Percentiles rank a stretch among this genome's conserved stretches.
Conservation (phyloP, 1,284 basidiomycete genomes). For the Ceratobasidium sp. region DNA sequence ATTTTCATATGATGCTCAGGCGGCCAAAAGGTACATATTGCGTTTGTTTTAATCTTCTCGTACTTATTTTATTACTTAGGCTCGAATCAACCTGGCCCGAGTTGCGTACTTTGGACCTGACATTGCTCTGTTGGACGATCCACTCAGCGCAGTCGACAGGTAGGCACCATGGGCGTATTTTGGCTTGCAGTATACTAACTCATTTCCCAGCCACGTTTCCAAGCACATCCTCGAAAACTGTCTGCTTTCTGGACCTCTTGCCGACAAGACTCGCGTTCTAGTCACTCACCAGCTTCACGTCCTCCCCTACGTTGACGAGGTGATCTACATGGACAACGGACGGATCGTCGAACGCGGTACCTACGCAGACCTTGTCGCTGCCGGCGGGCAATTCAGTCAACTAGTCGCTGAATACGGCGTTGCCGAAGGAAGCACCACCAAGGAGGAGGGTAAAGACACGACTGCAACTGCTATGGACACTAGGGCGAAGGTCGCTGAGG, state of each 20-base stretch:
- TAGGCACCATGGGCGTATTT: background rate
- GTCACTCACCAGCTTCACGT: slow-evolving; percentile 88
- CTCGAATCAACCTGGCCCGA: slow-evolving; percentile 47
- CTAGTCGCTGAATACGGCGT: slow-evolving; percentile 72
- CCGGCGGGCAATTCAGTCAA: slow-evolving; percentile 65
- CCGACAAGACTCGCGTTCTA: slow-evolving; percentile 58
- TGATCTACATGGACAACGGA: slow-evolving; percentile 76
- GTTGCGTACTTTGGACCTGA: slow-evolving; percentile 48
- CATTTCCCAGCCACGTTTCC: slow-evolving; percentile 61
- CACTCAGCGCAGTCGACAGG: slow-evolving; percentile 74
- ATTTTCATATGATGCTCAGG: slow-evolving; percentile 50
- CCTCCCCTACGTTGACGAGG: slow-evolving; percentile 77
- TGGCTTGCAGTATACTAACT: background rate
- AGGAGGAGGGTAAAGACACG: slow-evolving; percentile 50
- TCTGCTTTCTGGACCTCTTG: slow-evolving; percentile 66
- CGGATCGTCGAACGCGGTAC: slow-evolving; percentile 79
- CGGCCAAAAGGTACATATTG: slow-evolving; percentile 22
- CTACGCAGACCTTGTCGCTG: slow-evolving; percentile 67
- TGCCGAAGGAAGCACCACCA: slow-evolving; percentile 53
- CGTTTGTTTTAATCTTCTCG: slow-evolving; percentile 49
- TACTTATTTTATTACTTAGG: slow-evolving; percentile 10
- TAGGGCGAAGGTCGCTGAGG: slow-evolving; percentile 51
- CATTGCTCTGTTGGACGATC: slow-evolving; percentile 69
- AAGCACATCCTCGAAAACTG: slow-evolving; percentile 70
- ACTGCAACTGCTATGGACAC: slow-evolving; percentile 46